Base-by-base conservation (phyloP, 1,139 yeast species). In the Pichia norvegensis region DNA sequence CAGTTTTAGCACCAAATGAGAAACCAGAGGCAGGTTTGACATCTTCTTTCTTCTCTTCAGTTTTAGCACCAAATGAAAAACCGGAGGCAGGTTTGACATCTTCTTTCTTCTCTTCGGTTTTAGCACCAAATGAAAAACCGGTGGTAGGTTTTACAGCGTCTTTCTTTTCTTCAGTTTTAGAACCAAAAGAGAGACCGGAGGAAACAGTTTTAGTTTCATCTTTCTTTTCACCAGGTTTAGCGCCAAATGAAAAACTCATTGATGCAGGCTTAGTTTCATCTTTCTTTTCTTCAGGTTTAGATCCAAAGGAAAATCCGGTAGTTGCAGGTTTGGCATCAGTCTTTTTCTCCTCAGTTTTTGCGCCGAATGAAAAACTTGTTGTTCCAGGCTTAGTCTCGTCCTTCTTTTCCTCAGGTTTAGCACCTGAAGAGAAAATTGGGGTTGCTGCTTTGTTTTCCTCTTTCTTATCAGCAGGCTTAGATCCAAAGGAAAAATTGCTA, bases 271-370 rank as follows among this genome's bases (percentile, higher is more conserved):
- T 57, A 16, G 42, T 27, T 14, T 19, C 37, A 35, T 29, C 31
- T 16, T 17, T 42, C 14, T 33, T 38, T 16, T 29, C 37, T 9
- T 35, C 42, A 29, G 42, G 58, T 44, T 58, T 58, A 38, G 62
- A 58, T 11, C 63, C 57, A 38, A 68, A 69, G 7, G 61, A 50
- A 46, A 59, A 59, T 2, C 58, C 59, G 43, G 54, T 44, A 14
- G 49, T 42, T 17, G 54, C 45, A n/a, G 51, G 45, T 11, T 42
- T 42, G 4, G 27, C 4, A 2, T 39, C 38, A 1, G 19, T 40
- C n/a, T 37, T 38, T 29, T 40, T 44, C 7, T 29, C 46, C 23
- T 40, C 23, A 11, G 48, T 16, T 7, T 45, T 40, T 3, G 46
- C 36, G 38, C 65, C 66, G 40, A 62, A 59, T 22, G 56, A 46